A percentile compares a stretch with the other conserved stretches of the same genome.
Evolutionary conservation across 164 flowering plant species (phyloP).

Genomic region (Umbellularia californica): DNA sequence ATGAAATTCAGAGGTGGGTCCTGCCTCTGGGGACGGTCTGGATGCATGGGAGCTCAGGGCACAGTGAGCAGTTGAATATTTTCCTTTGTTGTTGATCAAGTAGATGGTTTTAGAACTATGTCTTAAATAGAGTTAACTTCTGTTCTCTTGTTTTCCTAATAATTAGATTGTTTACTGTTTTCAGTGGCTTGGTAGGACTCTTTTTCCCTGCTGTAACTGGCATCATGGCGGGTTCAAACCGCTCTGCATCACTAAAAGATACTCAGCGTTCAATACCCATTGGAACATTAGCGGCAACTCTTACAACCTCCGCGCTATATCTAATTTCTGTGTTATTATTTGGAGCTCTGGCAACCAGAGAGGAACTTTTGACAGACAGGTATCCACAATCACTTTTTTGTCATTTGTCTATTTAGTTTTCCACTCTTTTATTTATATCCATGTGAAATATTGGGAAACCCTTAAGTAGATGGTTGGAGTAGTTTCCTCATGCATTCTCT

Average conservation of each 20-base stretch:
- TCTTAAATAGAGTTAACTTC: neutral
- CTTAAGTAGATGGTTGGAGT: neutral
- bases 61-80: no score
- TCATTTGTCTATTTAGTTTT: neutral
- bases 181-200: slow-evolving; percentile 95
- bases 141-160: slow-evolving; percentile 9
- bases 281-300: slow-evolving; percentile 93
- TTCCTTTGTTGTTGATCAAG: no score
- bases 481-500: neutral
- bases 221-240: slow-evolving; percentile 99
- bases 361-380: slow-evolving; percentile 95
- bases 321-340: slow-evolving; percentile 73
- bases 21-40: no score
- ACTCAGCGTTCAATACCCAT: slow-evolving; percentile 96
- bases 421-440: neutral
- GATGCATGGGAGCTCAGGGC: no score
- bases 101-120: no score
- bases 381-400: slow-evolving; percentile 13
- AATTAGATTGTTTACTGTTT: slow-evolving; percentile 8
- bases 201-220: slow-evolving; percentile 99
- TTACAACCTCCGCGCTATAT: slow-evolving; percentile 71
- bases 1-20: no score
- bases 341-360: slow-evolving; percentile 91
- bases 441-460: neutral
- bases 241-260: slow-evolving; percentile 93